Percentiles rank a stretch among this genome's conserved stretches.
Evolutionary conservation across 2,329 filamentous ascomycete genomes (phyloP).

Genomic region (Phaeoacremonium minimum): DNA sequence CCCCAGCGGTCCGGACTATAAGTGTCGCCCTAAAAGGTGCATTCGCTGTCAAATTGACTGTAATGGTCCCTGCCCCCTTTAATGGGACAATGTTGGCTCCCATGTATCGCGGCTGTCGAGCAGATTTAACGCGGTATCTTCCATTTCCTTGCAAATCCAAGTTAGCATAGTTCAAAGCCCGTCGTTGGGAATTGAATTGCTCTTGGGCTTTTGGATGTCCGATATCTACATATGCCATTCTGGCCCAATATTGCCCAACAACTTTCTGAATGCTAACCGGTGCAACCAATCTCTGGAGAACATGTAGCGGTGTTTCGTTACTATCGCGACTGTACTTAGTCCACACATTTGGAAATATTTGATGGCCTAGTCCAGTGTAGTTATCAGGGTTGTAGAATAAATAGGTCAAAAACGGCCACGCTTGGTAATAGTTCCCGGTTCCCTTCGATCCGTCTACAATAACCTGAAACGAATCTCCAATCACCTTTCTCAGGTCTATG

Average conservation of each 20-base stretch:
- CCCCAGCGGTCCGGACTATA: too few relatives aligned
- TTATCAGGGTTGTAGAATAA: conserved; percentile 42
- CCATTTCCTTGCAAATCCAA: conserved; percentile 29
- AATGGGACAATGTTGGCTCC: conserved; percentile 44
- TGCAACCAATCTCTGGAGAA: conserved; percentile 32
- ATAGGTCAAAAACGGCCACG: conserved; percentile 46
- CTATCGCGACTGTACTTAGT: conserved; percentile 35
- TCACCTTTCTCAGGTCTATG: conserved; percentile 38
- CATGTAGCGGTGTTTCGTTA: conserved; percentile 45
- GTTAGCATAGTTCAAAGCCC: conserved; percentile 34
- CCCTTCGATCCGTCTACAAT: conserved; percentile 38
- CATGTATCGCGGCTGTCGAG: conserved; percentile 40
- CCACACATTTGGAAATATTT: conserved; percentile 36
- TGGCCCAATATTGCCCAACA: conserved; percentile 45
- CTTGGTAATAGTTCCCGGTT: conserved; percentile 45
- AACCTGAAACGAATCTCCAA: conserved; percentile 41
- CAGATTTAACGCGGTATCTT: conserved; percentile 35
- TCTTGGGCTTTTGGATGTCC: conserved; percentile 34
- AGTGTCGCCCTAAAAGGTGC: too few relatives aligned
- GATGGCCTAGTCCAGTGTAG: conserved; percentile 32
- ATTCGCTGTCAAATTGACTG: too few relatives aligned
- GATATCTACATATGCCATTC: conserved; percentile 48
- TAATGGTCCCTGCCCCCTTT: conserved; percentile 23
- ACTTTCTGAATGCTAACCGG: conserved; percentile 29
- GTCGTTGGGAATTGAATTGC: conserved; percentile 28